Conservation (phyloP, 345 rosid genomes). For the Luvunga scandens region DNA sequence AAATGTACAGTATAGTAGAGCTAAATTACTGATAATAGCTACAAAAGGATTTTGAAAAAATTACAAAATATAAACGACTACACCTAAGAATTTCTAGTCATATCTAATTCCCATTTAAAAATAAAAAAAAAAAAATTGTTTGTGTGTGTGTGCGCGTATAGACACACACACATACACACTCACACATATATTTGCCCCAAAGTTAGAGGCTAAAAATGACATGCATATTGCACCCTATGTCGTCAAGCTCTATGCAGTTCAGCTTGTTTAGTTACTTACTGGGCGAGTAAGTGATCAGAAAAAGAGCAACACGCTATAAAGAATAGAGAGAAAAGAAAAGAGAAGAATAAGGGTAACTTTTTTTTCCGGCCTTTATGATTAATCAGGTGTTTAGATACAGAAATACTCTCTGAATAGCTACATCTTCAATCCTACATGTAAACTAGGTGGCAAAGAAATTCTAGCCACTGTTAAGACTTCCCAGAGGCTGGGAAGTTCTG, state of each 20-base stretch:
- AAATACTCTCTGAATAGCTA: slow-evolving; percentile 14
- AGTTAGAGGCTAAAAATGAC: neutral
- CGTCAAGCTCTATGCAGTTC: neutral
- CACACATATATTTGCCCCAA: neutral
- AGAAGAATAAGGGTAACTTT: neutral
- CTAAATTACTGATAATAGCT: neutral
- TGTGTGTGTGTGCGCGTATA: too few species aligned
- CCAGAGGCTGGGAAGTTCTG: slow-evolving; percentile 16
- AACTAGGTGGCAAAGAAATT: slow-evolving; percentile 1
- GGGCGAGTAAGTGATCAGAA: neutral
- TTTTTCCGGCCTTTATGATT: neutral
- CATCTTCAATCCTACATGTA: slow-evolving; percentile 25
- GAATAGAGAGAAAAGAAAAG: neutral
- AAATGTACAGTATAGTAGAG: too few species aligned
- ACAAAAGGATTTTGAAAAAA: neutral
- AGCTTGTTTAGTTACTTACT: neutral
- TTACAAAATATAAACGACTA: too few species aligned
- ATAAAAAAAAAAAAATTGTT: too few species aligned
- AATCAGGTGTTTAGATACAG: slow-evolving; percentile 22
- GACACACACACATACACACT: too few species aligned
- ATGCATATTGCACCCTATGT: neutral
- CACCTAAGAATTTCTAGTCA: too few species aligned
- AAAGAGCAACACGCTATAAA: neutral
- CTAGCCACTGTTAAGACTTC: slow-evolving; percentile 24
- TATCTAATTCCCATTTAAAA: neutral